These are phyloP conservation scores for Cyberlindnera lachancei DNA, from an alignment of 805 yeast species.

Conservation along the genomic window DNA sequence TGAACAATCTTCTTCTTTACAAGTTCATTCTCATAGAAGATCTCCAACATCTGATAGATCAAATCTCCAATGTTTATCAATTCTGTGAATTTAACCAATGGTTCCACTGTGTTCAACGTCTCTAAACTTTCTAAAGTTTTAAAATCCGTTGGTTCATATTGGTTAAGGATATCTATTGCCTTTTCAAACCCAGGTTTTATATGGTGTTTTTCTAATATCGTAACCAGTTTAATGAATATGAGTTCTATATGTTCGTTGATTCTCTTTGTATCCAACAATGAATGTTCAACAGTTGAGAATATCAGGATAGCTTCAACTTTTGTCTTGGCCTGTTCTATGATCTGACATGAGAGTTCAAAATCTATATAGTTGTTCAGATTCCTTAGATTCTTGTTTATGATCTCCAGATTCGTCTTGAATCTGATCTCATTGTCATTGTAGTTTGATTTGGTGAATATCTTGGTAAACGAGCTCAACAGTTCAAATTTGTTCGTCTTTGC, in stretches of 20 bases:
- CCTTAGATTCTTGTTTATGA: slow-evolving; percentile 66
- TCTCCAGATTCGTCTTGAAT: slow-evolving; percentile 73
- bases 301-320: slow-evolving; percentile 52
- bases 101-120: slow-evolving; percentile 49
- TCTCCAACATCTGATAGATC: slow-evolving; percentile 85
- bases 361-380: slow-evolving; percentile 72
- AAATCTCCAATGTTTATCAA: slow-evolving; percentile 89
- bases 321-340: slow-evolving; percentile 60
- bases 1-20: slow-evolving; percentile 47
- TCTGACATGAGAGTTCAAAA: slow-evolving; percentile 67
- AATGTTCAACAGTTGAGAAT: slow-evolving; percentile 25
- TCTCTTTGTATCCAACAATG: slow-evolving; percentile 21
- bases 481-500: slow-evolving; percentile 38
- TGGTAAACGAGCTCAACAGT: slow-evolving; percentile 55
- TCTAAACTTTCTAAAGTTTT: slow-evolving; percentile 27
- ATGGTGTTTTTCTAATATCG: slow-evolving; percentile 62
- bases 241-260: slow-evolving; percentile 39
- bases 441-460: slow-evolving; percentile 41
- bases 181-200: slow-evolving; percentile 77
- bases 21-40: slow-evolving; percentile 84
- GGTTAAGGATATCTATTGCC: slow-evolving; percentile 62
- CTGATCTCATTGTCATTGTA: slow-evolving; percentile 34
- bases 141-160: slow-evolving; percentile 55
- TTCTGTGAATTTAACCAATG: slow-evolving; percentile 80
- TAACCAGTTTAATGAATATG: slow-evolving; percentile 62